Base-by-base conservation (phyloP, 75 land plant genomes). In the Selaginella tamariscina region DNA sequence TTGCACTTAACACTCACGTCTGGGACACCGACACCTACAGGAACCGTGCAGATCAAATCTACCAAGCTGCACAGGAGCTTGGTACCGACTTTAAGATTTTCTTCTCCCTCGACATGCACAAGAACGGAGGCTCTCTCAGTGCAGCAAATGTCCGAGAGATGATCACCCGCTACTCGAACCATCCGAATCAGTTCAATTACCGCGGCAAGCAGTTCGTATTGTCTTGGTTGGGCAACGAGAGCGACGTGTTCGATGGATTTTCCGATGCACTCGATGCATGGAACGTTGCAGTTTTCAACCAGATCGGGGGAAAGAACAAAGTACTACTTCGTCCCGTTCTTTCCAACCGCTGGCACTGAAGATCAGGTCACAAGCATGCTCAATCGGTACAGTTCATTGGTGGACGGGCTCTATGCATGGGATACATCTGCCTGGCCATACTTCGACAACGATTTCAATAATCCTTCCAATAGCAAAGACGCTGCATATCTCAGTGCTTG, bases 371-470 rank as follows among this genome's bases (percentile, higher is more conserved):
- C 1, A 1, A 23, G 20, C 1, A 62, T 18, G 32, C 1, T 20
- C 54, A 1, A 23, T 2, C 28, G 1, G 0, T 73, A 11, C 73
- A 56, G 20, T 1, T 32, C 67, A 1, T 59, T 62, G 22, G 33
- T 74, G 0, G 75, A 71, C 30, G 75, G 75, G 1, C 54, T 59
- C 1, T 57, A 27, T 15, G 75, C 65, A 2, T 74, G 75, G 75
- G 75, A 70, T 13, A 71, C 28, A 8, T 74, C 75, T 0, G 74
- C 75, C 0, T 74, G 75, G 75, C 74, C 74, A 21, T 74, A 74
- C 33, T 1, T 27, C 0, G 39, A 71, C 24, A 13, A 32, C 0
- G 49, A 30, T 27, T 30, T 21, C 24, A 30, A 31, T 65, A 60
- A 29, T 0, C 70, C 70, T 0, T 32, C 70, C 0, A 29, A 33